These are phyloP conservation scores for Penicillium paradoxum DNA, from an alignment of 495 filamentous ascomycete species.

Conservation along the genomic window DNA sequence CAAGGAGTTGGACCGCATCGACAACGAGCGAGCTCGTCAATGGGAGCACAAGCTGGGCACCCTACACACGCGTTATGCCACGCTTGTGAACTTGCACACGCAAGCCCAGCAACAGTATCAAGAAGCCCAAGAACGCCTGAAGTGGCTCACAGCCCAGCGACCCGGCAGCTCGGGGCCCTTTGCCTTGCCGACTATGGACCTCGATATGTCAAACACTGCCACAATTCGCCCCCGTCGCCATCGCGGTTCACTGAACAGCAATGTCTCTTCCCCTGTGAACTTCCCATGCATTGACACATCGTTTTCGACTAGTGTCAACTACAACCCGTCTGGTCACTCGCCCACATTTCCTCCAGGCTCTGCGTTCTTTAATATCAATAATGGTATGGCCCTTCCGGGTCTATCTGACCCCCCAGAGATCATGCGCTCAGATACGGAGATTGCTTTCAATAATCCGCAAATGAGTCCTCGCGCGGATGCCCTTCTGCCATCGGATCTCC, in stretches of 20 bases:
- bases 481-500: constrained; percentile 73
- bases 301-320: constrained; percentile 36
- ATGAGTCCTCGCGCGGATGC: constrained; percentile 78
- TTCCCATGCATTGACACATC: constrained; percentile 36
- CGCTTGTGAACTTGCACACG: constrained; percentile 43
- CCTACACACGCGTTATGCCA: constrained; percentile 49
- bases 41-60: constrained; percentile 48
- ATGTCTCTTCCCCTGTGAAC: constrained; percentile 44
- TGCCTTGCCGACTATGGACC: constrained; percentile 39
- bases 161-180: constrained; percentile 42
- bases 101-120: constrained; percentile 49
- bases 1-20: constrained; percentile 45
- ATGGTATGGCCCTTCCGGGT: constrained; percentile 46
- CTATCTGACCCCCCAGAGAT: constrained; percentile 37
- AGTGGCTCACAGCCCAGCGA: constrained; percentile 45
- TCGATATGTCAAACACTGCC: constrained; percentile 35
- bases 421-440: constrained; percentile 39
- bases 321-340: constrained; percentile 43
- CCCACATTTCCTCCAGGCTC: constrained; percentile 44
- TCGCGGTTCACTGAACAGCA: constrained; percentile 45
- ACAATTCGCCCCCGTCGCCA: constrained; percentile 47
- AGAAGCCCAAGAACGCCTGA: constrained; percentile 48
- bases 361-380: constrained; percentile 58
- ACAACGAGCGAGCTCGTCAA: constrained; percentile 53
- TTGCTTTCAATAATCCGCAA: constrained; percentile 56